Conservation (phyloP, 306 rosid species). For the Quercus wislizeni region DNA sequence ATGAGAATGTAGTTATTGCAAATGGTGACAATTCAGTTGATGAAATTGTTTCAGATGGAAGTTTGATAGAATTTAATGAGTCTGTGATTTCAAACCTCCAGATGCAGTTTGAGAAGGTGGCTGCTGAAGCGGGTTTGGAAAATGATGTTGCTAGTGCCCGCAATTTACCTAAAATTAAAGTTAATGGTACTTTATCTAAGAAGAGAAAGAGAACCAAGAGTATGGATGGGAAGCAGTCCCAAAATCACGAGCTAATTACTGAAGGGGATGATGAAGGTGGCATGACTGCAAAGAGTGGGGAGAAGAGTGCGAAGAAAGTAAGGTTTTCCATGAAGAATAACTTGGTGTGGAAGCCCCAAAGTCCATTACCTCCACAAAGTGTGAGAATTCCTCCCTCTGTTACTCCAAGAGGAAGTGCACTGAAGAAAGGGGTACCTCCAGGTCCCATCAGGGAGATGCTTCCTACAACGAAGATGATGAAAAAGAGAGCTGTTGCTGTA, state of each 20-base stretch:
- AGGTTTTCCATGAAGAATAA: conserved; percentile 88
- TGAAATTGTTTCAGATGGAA: conserved; percentile 25
- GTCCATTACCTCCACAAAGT: conserved; percentile 87
- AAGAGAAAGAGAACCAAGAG: conserved; percentile 84
- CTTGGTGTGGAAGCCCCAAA: conserved; percentile 93
- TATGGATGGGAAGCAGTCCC: conserved; percentile 34
- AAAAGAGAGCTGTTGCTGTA: conserved; percentile 36
- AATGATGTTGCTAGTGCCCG: conserved; percentile 41
- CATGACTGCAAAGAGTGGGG: conserved; percentile 50
- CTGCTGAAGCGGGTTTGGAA: conserved; percentile 69
- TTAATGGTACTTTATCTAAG: conserved; percentile 44
- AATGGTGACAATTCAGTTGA: conserved; percentile 29
- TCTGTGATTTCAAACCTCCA: conserved; percentile 74
- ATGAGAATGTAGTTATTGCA: conserved; percentile 26
- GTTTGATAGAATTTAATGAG: conserved; percentile 35
- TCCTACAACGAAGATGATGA: conserved; percentile 48
- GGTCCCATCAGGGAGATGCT: conserved; percentile 89
- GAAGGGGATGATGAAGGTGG: conserved; percentile 43
- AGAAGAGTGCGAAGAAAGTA: conserved; percentile 77
- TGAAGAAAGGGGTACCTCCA: conserved; percentile 91
- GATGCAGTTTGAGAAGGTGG: conserved; percentile 83
- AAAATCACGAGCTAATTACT: conserved; percentile 24
- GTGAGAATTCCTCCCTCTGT: conserved; percentile 91
- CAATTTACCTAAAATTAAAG: conserved; percentile 26
- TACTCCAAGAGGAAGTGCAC: conserved; percentile 98